phyloP scores from a whole-genome alignment of 139 green algal species.

The Pseudopediastrum boryanum region DNA sequence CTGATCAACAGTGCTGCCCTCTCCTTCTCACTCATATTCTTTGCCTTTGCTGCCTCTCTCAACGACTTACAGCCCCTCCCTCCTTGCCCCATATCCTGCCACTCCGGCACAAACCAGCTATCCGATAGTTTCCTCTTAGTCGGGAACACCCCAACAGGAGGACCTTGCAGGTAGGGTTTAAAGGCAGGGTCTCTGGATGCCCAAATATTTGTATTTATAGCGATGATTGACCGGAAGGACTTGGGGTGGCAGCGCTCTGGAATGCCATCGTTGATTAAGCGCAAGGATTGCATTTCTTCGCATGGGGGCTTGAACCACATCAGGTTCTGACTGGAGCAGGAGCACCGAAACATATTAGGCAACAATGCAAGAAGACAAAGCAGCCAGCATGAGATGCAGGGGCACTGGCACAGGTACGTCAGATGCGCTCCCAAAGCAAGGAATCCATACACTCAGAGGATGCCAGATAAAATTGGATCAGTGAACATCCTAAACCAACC shows the following conservation, averaged over 20 bases:
- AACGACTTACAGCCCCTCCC: constrained; percentile 22
- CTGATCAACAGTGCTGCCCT: constrained; percentile 9
- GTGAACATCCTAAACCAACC: no score
- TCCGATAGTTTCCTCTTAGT: not conserved
- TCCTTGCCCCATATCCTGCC: constrained; percentile 6
- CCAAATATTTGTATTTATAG: constrained; percentile 77
- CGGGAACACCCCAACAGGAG: constrained; percentile 22
- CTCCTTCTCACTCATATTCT: not conserved
- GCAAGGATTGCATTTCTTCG: not conserved
- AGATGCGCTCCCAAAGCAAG: no score
- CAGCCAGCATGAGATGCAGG: no score
- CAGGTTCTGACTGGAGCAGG: not conserved
- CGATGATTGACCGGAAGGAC: constrained; percentile 58
- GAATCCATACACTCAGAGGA: no score
- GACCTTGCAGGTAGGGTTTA: not conserved
- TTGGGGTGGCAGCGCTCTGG: constrained; percentile 65
- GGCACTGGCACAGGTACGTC: no score
- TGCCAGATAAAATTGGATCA: no score
- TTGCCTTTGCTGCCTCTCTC: not conserved
- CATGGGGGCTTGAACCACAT: constrained; percentile 20
- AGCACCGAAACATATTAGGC: no score
- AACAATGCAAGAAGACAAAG: no score
- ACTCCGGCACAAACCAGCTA: constrained; percentile 29
- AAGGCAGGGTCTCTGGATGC: constrained; percentile 11
- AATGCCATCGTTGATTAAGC: constrained; percentile 25